A percentile compares a stretch with the other conserved stretches of the same genome.
Evolutionary conservation across 768 basidiomycete species (phyloP).

Genomic region (Clitopilus passeckerianus): DNA sequence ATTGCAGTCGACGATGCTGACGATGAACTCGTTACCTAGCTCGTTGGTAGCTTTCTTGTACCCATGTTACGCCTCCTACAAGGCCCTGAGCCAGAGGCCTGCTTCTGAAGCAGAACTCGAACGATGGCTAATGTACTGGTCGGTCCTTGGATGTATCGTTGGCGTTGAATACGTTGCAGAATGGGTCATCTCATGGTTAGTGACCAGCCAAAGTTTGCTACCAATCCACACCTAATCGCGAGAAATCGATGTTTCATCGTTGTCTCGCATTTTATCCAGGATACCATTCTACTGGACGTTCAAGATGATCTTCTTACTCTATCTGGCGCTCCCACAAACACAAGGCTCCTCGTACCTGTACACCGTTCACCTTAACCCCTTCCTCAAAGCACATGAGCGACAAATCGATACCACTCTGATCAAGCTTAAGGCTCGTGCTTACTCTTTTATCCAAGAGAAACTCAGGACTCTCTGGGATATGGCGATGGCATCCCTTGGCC

Average conservation of each 20-base stretch:
- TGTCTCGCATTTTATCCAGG: constrained; percentile 35
- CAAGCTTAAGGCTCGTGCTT: constrained; percentile 51
- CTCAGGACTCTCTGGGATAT: constrained; percentile 64
- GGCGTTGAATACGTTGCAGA: constrained; percentile 81
- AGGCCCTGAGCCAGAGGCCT: constrained; percentile 83
- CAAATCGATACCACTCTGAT: constrained; percentile 83
- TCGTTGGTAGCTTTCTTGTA: constrained; percentile 81
- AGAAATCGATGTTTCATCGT: constrained; percentile 1
- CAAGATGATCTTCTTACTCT: constrained; percentile 83
- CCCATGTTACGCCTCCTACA: constrained; percentile 96
- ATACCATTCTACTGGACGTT: constrained; percentile 83
- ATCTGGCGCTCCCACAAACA: constrained; percentile 87
- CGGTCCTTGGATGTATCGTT: constrained; percentile 78
- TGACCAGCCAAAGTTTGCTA: constrained; percentile 3
- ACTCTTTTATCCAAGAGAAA: constrained; percentile 61
- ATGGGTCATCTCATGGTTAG: constrained; percentile 85
- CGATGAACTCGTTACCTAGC: constrained; percentile 26
- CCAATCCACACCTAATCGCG: constrained; percentile 7
- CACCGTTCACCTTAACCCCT: constrained; percentile 70
- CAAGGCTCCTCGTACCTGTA: constrained; percentile 87
- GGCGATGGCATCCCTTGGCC: constrained; percentile 43
- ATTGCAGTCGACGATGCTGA: neutral
- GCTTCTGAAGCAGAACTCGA: constrained; percentile 83
- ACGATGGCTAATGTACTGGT: constrained; percentile 98
- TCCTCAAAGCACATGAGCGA: constrained; percentile 75